These are phyloP conservation scores for Plasmodium blacklocki DNA, from an alignment of 169 alveolate genomes.

Conservation along the genomic window DNA sequence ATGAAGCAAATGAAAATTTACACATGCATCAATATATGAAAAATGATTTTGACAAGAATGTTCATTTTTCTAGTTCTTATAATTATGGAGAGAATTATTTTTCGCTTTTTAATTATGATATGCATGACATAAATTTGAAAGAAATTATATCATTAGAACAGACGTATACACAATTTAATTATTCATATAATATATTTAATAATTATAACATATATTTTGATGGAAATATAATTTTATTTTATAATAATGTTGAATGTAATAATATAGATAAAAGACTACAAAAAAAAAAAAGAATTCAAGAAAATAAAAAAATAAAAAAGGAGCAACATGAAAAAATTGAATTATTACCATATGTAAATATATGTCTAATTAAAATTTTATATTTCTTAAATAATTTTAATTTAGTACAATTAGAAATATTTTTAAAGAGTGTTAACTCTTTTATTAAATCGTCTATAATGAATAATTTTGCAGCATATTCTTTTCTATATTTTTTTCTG, in stretches of 20 bases:
- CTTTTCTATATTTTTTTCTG: slow-evolving; percentile 45
- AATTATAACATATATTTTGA: slow-evolving; percentile 62
- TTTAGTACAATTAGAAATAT: slow-evolving; percentile 59
- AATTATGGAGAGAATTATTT: background rate
- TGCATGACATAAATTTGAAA: slow-evolving; percentile 27
- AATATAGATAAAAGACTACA: slow-evolving; percentile 1
- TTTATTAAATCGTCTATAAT: slow-evolving; percentile 50
- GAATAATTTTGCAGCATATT: slow-evolving; percentile 69
- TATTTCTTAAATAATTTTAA: slow-evolving; percentile 69
- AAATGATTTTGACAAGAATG: background rate
- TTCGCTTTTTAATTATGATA: slow-evolving; percentile 6
- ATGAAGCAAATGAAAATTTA: background rate
- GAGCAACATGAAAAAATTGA: slow-evolving; percentile 45
- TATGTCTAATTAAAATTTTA: slow-evolving; percentile 69
- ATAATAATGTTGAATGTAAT: background rate
- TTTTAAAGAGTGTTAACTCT: slow-evolving; percentile 69
- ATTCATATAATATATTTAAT: slow-evolving; percentile 46
- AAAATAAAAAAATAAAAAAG: slow-evolving; percentile 58
- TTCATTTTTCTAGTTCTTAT: background rate
- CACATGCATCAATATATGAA: background rate
- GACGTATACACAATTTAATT: slow-evolving; percentile 14
- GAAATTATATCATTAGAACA: slow-evolving; percentile 39
- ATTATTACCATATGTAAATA: slow-evolving; percentile 65
- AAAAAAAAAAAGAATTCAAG: slow-evolving; percentile 16
- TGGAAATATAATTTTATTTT: slow-evolving; percentile 23